These are phyloP conservation scores for Podaxis sp. DNA, from an alignment of 768 basidiomycete species.

Conservation along the genomic window DNA sequence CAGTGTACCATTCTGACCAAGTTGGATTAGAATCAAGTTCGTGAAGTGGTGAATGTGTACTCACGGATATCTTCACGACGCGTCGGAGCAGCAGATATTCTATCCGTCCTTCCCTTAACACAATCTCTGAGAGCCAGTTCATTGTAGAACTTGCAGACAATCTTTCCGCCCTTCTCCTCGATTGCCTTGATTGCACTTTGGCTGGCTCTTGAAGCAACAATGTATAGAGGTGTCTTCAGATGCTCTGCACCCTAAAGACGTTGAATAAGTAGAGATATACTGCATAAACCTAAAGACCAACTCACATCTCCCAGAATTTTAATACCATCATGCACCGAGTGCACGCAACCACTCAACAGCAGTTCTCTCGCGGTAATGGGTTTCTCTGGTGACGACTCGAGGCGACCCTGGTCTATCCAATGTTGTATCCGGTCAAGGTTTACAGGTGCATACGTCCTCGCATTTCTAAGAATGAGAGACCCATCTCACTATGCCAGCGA, in stretches of 20 bases:
- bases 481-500: neutral
- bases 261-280: neutral
- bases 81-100: conserved; percentile 75
- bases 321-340: conserved; percentile 85
- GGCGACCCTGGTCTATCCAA: conserved; percentile 84
- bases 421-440: conserved; percentile 85
- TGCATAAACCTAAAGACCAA: conserved; percentile 19
- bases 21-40: conserved; percentile 6
- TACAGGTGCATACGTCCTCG: conserved; percentile 73
- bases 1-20: conserved; percentile 70
- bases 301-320: conserved; percentile 85
- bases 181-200: conserved; percentile 83
- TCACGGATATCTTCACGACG: conserved; percentile 79
- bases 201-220: conserved; percentile 82
- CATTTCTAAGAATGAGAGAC: conserved; percentile 44
- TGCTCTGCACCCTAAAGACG: conserved; percentile 55
- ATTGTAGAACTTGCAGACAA: conserved; percentile 93
- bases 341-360: conserved; percentile 82
- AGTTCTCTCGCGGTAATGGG: conserved; percentile 89
- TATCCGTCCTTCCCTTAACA: conserved; percentile 66
- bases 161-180: conserved; percentile 74
- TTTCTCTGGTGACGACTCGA: conserved; percentile 69
- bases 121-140: conserved; percentile 76
- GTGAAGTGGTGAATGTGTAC: conserved; percentile 22
- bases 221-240: conserved; percentile 68